Base-by-base conservation (phyloP, 352 stramenopile species). In the Thraustotheca clavata region DNA sequence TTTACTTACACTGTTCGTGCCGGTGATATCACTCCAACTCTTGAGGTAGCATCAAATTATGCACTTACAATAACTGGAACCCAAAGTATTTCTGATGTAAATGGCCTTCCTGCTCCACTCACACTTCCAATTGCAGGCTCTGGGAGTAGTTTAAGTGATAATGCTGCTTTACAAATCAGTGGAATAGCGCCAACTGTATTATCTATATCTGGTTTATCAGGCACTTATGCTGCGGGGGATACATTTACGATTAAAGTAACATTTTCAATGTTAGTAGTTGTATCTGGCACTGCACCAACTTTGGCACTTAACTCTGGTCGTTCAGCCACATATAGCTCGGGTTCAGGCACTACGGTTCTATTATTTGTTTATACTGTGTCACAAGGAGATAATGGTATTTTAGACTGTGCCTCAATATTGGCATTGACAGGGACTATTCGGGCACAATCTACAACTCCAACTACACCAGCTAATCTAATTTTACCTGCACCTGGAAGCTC, bases 21-120 rank as follows among this genome's bases (percentile, higher is more conserved):
- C 5, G 82, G 77, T 4, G 82, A 91, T 52, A 72, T 33, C 24
- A 74, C 73, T 20, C 60, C 48, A 2, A 48, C 73, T 0, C 69
- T 91, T 5, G 80, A 91, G 61, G 74, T 70, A 14, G 73, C 74
- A 0, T 86, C 77, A 6, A 69, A n/a, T 0, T 72, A 16, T 20
- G 76, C 74, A 1, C 54, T 91, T 11, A 72, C 79, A 22, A 67
- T 91, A 2, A 80, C 80, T 40, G 74, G 73, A 7, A 74, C 76
- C 3, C n/a, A 24, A 1, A 34, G 75, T n/a, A 80, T 91, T 36
- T 77, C 76, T 0, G 80, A 89, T 22, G 49, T 22, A 0, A 59
- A 72, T 0, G 72, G 70, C 1, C 52, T 80, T 12, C 75, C 80
- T 26, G 77, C 82, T 0, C 78, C 82, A 14, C 35, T 91, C 2